Conservation (phyloP, 1,139 yeast genomes). For the Entelexis paramagnoliae region DNA sequence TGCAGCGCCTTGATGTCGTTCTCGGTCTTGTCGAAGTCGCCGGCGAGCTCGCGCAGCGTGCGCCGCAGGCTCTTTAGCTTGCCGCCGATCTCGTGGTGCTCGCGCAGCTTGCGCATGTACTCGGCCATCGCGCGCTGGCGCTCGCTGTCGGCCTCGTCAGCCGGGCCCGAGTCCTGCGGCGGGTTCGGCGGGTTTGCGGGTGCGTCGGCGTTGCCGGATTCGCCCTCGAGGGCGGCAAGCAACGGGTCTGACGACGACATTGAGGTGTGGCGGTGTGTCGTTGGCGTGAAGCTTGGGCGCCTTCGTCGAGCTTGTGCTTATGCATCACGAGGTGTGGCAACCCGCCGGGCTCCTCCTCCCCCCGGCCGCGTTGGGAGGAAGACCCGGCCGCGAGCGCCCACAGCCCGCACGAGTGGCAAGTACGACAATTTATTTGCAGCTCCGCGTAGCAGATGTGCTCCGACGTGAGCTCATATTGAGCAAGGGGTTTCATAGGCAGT, state of each 20-base stretch:
- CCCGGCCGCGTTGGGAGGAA: too few relatives aligned
- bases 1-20: conserved; percentile 95
- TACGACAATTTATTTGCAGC: too few relatives aligned
- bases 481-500: too few relatives aligned
- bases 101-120: conserved; percentile 76
- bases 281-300: not conserved
- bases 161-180: conserved; percentile 13
- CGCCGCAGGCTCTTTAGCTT: conserved; percentile 75
- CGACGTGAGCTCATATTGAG: too few relatives aligned
- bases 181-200: conserved; percentile 24
- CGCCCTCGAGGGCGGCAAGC: conserved; percentile 22
- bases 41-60: conserved; percentile 73
- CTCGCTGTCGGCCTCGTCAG: conserved; percentile 45
- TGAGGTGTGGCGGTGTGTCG: conserved; percentile 15
- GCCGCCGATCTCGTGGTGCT: conserved; percentile 93
- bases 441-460: too few relatives aligned
- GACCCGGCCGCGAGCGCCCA: too few relatives aligned
- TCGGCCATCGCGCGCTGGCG: conserved; percentile 69
- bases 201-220: conserved; percentile 15
- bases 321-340: conserved; percentile 5
- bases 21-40: conserved; percentile 84
- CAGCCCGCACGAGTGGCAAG: too few relatives aligned
- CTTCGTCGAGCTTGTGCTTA: not conserved
- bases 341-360: too few relatives aligned
- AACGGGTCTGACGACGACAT: conserved; percentile 21